phyloP scores from a whole-genome alignment of 345 rosid species.

The Sisymbrium irio region DNA sequence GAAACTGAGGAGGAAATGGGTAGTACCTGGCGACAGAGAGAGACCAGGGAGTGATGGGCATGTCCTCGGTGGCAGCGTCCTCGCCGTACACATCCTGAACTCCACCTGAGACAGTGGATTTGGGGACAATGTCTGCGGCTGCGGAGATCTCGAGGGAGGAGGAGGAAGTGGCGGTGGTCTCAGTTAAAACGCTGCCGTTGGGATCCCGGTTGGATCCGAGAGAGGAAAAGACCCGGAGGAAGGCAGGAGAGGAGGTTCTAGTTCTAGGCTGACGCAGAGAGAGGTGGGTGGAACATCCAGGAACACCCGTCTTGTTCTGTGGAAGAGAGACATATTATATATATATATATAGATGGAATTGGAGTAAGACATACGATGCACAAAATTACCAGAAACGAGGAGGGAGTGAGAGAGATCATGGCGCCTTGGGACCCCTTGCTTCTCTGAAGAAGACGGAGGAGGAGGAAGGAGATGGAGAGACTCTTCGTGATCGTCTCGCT shows the following conservation, averaged over 20 bases:
- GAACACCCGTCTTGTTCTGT: slow-evolving; percentile 49
- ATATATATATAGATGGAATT: not conserved
- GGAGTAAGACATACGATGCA: not conserved
- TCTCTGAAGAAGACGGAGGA: slow-evolving; percentile 12
- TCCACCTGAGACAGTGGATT: slow-evolving; percentile 50
- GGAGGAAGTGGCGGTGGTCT: slow-evolving; percentile 34
- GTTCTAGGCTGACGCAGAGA: slow-evolving; percentile 37
- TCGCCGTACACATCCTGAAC: slow-evolving; percentile 66
- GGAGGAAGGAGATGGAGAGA: slow-evolving; percentile 22
- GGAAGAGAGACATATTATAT: not conserved
- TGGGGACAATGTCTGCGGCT: slow-evolving; percentile 42
- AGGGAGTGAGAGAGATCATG: slow-evolving; percentile 51
- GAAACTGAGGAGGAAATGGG: not conserved
- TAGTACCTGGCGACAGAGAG: slow-evolving; percentile 73
- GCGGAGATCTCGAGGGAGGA: slow-evolving; percentile 38
- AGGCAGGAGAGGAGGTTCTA: slow-evolving; percentile 27
- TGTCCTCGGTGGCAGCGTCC: slow-evolving; percentile 69
- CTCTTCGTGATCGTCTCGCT: not conserved
- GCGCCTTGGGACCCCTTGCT: slow-evolving; percentile 24
- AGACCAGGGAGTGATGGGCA: slow-evolving; percentile 81
- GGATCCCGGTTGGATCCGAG: slow-evolving; percentile 41
- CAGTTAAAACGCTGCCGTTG: slow-evolving; percentile 47
- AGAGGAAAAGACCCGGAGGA: slow-evolving; percentile 41
- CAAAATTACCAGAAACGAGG: slow-evolving; percentile 45
- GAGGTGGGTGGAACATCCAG: slow-evolving; percentile 43